Base-by-base conservation (phyloP, 306 rosid genomes). In the Vachellia collinsii region DNA sequence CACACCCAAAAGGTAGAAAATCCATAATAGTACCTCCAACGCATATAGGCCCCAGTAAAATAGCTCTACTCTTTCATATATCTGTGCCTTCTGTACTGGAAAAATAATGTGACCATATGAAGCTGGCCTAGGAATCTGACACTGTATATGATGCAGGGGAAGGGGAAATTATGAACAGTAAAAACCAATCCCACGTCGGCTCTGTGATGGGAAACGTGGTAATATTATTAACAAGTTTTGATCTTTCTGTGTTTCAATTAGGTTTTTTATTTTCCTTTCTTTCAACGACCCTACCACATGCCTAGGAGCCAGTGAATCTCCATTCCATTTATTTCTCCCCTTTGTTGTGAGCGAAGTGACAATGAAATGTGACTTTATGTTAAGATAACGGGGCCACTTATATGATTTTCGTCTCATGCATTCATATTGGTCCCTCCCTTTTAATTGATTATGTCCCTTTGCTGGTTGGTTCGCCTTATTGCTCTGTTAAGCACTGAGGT, bases 11-110 rank as follows among this genome's bases (percentile, higher is more conserved):
- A 51, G 80, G 85, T 77, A 81, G 85, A 86, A 83, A 86, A 80
- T 80, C 87, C 89, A 83, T 74, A 46, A 54, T n/a, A 71, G 89
- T 86, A 83, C 89, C 75, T 80, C 41, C 75, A 74, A 69, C 44
- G 48, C 70, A 80, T 38, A 25, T 53, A 78, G 83, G 85, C 59
- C 87, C 89, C 87, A 61, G 46, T 47, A 56, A 46, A 77, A 76
- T 81, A 69, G 77, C 78, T 53, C 79, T 74, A 80, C 61, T 74
- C 81, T 77, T 74, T 83, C 50, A 81, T 77, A 69, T 74, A 77
- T 81, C 43, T 77, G 83, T 67, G 83, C 69, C 79, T 54, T 50
- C 78, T 74, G 85, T 80, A 70, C 87, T 70, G 81, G 14, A 22
- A 76, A 29, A 83, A 86, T 77, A 80, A 74, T 83, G 79, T 78